Percentiles rank a stretch among this genome's conserved stretches.
These are phyloP conservation scores for Gastrodia elata DNA, from an alignment of 106 monocot genomes.

Conservation along the genomic window DNA sequence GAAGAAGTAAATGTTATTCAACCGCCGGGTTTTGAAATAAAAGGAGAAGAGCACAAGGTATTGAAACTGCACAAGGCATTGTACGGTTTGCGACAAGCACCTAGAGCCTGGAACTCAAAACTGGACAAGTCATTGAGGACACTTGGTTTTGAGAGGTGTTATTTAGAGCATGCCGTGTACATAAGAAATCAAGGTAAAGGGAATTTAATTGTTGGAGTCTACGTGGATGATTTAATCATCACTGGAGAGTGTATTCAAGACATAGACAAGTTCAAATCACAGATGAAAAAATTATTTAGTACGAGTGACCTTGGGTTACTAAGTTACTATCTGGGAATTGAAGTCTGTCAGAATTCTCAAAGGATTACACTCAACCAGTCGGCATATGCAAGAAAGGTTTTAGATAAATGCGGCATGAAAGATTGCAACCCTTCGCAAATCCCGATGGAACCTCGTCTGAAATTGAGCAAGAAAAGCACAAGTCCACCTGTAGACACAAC, in stretches of 20 bases:
- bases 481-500: too few species aligned
- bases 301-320: conserved; percentile 17
- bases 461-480: too few species aligned
- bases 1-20: too few species aligned
- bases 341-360: background rate
- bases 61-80: too few species aligned
- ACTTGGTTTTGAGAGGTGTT: background rate
- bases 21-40: background rate
- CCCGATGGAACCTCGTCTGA: too few species aligned
- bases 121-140: background rate
- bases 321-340: conserved; percentile 17
- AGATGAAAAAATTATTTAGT: conserved; percentile 10
- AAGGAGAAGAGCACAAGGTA: too few species aligned
- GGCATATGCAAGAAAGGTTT: conserved; percentile 10
- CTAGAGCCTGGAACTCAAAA: too few species aligned
- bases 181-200: background rate
- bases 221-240: conserved; percentile 17
- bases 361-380: conserved; percentile 2
- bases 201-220: conserved; percentile 9
- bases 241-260: background rate
- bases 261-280: conserved; percentile 14
- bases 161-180: conserved; percentile 16
- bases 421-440: too few species aligned
- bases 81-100: too few species aligned
- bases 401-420: background rate